Evolutionary conservation across 768 basidiomycete species (phyloP).

Genomic region (Strobilomyces confusus): DNA sequence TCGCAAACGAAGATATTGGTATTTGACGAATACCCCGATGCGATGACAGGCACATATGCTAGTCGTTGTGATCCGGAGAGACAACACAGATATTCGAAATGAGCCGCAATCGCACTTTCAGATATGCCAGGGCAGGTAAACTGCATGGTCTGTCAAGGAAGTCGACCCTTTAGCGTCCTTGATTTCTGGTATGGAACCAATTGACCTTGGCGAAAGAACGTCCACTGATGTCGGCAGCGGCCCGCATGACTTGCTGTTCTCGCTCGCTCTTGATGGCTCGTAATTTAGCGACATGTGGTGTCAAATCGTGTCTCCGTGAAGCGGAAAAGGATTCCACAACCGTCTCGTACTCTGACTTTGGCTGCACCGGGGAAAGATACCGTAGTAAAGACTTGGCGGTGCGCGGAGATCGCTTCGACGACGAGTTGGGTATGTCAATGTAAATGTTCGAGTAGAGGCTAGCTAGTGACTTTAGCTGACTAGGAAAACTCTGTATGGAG

Average conservation of each 20-base stretch:
- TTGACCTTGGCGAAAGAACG: conserved; percentile 79
- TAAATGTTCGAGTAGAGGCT: conserved; percentile 48
- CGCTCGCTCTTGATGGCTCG: conserved; percentile 74
- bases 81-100: conserved; percentile 87
- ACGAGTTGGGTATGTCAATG: conserved; percentile 44
- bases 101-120: conserved; percentile 65
- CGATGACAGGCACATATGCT: conserved; percentile 98
- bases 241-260: conserved; percentile 77
- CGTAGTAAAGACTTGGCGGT: conserved; percentile 56
- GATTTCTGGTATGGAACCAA: not conserved
- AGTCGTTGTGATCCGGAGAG: conserved; percentile 76
- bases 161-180: not conserved
- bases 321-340: conserved; percentile 52
- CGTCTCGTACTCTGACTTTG: conserved; percentile 46
- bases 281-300: conserved; percentile 65
- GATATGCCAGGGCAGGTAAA: conserved; percentile 56
- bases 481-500: conserved; percentile 51
- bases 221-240: conserved; percentile 84
- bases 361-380: conserved; percentile 35
- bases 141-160: conserved; percentile 67
- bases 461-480: conserved; percentile 55
- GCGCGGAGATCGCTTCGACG: conserved; percentile 35
- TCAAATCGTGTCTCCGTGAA: conserved; percentile 48
- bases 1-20: not conserved
- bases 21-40: conserved; percentile 64